These are phyloP conservation scores for Hirsutella thompsonii DNA, from an alignment of 2,329 filamentous ascomycete species.

Conservation along the genomic window DNA sequence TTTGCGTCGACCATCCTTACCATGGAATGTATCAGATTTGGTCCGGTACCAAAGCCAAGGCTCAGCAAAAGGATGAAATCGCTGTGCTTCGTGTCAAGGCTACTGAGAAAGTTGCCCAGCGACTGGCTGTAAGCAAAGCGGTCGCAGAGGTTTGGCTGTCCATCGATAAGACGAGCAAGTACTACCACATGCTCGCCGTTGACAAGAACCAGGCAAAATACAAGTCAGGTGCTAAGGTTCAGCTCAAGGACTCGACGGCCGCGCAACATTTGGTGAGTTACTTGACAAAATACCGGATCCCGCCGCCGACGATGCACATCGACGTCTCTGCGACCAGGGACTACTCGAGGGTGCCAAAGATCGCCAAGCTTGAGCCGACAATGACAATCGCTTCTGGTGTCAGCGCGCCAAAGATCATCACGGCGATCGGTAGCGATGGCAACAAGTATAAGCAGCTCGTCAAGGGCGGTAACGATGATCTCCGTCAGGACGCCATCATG, in stretches of 20 bases:
- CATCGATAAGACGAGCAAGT: conserved; percentile 61
- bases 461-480: conserved; percentile 90
- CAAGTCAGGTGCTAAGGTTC: conserved; percentile 54
- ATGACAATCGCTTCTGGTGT: conserved; percentile 84
- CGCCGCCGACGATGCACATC: conserved; percentile 82
- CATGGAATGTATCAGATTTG: conserved; percentile 97
- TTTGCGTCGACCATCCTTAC: conserved; percentile 87
- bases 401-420: conserved; percentile 88
- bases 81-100: conserved; percentile 63
- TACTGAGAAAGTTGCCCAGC: conserved; percentile 53
- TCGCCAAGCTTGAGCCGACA: conserved; percentile 56
- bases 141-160: conserved; percentile 51
- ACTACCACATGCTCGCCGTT: conserved; percentile 50
- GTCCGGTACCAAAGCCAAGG: conserved; percentile 59
- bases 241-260: conserved; percentile 48
- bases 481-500: conserved; percentile 97
- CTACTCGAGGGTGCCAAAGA: conserved; percentile 65
- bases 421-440: conserved; percentile 67
- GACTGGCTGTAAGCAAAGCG: conserved; percentile 39
- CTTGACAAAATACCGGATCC: conserved; percentile 55
- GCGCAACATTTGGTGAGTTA: conserved; percentile 51
- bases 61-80: conserved; percentile 58
- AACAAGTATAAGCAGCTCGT: conserved; percentile 76
- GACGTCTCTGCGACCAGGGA: conserved; percentile 58
- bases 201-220: conserved; percentile 51